Percentiles rank a stretch among this genome's conserved stretches.
Evolutionary conservation across 208 protist genomes (phyloP).

Genomic region (Wallacemonas sp.): DNA sequence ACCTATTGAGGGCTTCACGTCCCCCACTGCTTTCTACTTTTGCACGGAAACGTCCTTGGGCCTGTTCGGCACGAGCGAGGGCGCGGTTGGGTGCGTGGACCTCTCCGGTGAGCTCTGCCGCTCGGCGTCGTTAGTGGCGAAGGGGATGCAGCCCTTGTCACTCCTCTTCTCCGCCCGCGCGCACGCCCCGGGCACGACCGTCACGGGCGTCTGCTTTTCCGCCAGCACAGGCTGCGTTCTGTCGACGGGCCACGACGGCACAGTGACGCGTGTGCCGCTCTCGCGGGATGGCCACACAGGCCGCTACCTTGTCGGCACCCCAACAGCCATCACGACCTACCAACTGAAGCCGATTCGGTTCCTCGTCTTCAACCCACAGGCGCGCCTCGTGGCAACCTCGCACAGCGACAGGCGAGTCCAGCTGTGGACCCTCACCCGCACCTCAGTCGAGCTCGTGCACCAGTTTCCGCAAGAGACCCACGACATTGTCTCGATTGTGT

Average conservation of each 20-base stretch:
- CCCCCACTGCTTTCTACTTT: conserved; percentile 65
- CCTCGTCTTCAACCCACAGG: conserved; percentile 41
- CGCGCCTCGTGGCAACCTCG: conserved; percentile 63
- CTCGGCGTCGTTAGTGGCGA: conserved; percentile 43
- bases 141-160: conserved; percentile 33
- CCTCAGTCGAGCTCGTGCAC: conserved; percentile 58
- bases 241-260: conserved; percentile 59
- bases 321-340: conserved; percentile 23
- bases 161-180: conserved; percentile 45
- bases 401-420: conserved; percentile 76
- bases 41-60: conserved; percentile 38
- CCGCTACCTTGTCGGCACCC: conserved; percentile 13
- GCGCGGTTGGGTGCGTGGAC: conserved; percentile 70
- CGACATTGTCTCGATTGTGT: conserved; percentile 67
- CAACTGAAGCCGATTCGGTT: conserved; percentile 41
- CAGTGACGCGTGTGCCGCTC: conserved; percentile 50
- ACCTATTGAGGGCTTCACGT: conserved; percentile 70
- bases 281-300: conserved; percentile 2
- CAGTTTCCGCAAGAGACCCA: conserved; percentile 77
- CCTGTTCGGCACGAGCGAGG: conserved; percentile 76
- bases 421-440: conserved; percentile 73
- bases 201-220: conserved; percentile 61
- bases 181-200: conserved; percentile 26
- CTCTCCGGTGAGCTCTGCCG: conserved; percentile 52
- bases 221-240: conserved; percentile 50